Percentiles rank a stretch among this genome's conserved stretches.
phyloP scores from a whole-genome alignment of 1,284 basidiomycete genomes.

The Butyriboletus appendiculatus region DNA sequence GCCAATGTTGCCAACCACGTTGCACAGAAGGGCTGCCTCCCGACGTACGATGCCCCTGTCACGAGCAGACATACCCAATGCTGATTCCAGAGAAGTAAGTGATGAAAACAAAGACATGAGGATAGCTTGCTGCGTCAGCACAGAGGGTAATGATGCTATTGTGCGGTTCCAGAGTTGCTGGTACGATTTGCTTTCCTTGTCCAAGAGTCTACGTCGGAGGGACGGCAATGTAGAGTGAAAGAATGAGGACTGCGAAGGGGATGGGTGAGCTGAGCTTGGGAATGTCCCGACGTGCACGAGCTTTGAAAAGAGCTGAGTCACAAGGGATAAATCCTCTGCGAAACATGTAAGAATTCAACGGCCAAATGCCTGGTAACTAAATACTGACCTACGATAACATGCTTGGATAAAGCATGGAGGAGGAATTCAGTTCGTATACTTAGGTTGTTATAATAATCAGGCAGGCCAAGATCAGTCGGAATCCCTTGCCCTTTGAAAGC shows the following conservation, averaged over 20 bases:
- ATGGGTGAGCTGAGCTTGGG: constrained; percentile 45
- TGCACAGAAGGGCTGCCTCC: constrained; percentile 49
- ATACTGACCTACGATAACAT: constrained; percentile 34
- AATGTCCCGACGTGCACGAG: constrained; percentile 67
- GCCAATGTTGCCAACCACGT: constrained; percentile 49
- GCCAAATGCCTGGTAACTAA: not conserved
- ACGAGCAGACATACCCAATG: constrained; percentile 22
- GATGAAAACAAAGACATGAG: constrained; percentile 58
- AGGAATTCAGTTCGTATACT: constrained; percentile 59
- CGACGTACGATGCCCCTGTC: constrained; percentile 49
- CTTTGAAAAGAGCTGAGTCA: constrained; percentile 61
- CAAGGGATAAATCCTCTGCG: constrained; percentile 33
- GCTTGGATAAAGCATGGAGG: constrained; percentile 32
- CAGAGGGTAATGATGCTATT: constrained; percentile 51
- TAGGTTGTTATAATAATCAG: constrained; percentile 51
- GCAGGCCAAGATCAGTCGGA: constrained; percentile 52
- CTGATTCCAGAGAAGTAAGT: constrained; percentile 35
- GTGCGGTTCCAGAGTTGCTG: constrained; percentile 51
- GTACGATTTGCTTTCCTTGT: constrained; percentile 38
- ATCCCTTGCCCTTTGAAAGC: constrained; percentile 43
- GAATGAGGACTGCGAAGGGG: constrained; percentile 65
- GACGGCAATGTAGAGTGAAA: constrained; percentile 50
- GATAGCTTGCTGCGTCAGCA: constrained; percentile 54
- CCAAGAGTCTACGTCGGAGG: constrained; percentile 46
- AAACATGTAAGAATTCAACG: constrained; percentile 12